Evolutionary conservation across 345 rosid species (phyloP).

Genomic region (Populus euphratica): DNA sequence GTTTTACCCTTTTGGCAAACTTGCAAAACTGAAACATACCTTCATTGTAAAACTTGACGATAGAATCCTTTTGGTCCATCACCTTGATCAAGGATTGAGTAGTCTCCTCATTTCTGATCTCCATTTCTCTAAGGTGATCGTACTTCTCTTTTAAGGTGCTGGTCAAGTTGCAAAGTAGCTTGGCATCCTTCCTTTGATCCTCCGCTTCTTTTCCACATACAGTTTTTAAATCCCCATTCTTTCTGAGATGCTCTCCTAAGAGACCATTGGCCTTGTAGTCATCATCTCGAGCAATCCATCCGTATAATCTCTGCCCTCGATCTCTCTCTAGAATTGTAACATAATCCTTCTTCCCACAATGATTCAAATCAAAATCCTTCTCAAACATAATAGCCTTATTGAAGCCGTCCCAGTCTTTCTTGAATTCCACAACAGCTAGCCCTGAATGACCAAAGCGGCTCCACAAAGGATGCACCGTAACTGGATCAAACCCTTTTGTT

Average conservation of each 20-base stretch:
- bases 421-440: slow-evolving; percentile 62
- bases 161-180: slow-evolving; percentile 40
- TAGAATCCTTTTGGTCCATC: slow-evolving; percentile 33
- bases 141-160: slow-evolving; percentile 43
- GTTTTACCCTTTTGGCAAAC: background rate
- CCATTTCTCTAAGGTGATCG: slow-evolving; percentile 34
- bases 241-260: slow-evolving; percentile 44
- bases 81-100: slow-evolving; percentile 15
- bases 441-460: slow-evolving; percentile 56
- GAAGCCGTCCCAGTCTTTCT: slow-evolving; percentile 53
- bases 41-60: slow-evolving; percentile 48
- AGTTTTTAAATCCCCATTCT: slow-evolving; percentile 55
- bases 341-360: slow-evolving; percentile 50
- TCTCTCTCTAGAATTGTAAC: slow-evolving; percentile 4
- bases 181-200: slow-evolving; percentile 34
- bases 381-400: slow-evolving; percentile 54
- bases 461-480: no score
- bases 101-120: slow-evolving; percentile 35
- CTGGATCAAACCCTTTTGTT: slow-evolving; percentile 46
- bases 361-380: slow-evolving; percentile 34
- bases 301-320: slow-evolving; percentile 42
- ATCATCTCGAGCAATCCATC: slow-evolving; percentile 70
- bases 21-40: slow-evolving; percentile 28
- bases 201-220: slow-evolving; percentile 44
- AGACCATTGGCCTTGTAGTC: slow-evolving; percentile 36